Evolutionary conservation across 2,329 filamentous ascomycete genomes (phyloP).

Genomic region (Akanthomyces uredinophilus): DNA sequence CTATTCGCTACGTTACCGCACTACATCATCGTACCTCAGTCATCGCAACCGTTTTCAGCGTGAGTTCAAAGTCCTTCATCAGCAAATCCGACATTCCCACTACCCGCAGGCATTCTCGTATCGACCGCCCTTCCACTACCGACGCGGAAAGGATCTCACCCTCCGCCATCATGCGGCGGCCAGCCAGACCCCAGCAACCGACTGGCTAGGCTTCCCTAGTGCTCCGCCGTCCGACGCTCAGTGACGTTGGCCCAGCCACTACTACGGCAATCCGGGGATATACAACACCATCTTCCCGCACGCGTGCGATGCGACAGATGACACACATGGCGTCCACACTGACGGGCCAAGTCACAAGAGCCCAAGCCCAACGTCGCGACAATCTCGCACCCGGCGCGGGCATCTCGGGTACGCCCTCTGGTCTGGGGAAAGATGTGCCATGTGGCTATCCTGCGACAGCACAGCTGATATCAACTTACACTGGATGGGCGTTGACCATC

Average conservation of each 20-base stretch:
- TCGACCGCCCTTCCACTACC: neutral
- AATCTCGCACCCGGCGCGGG: neutral
- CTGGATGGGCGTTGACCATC: neutral
- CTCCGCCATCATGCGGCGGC: neutral
- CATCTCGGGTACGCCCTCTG: neutral
- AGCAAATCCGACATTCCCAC: neutral
- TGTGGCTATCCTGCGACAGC: neutral
- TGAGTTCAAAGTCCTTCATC: neutral
- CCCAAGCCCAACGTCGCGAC: neutral
- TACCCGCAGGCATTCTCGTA: neutral
- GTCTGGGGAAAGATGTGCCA: neutral
- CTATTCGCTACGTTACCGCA: too few relatives aligned
- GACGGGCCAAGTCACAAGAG: conserved; percentile 3
- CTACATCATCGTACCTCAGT: neutral
- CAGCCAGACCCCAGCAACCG: neutral
- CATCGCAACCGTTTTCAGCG: neutral
- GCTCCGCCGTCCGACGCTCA: neutral
- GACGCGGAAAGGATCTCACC: neutral
- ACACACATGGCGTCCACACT: neutral
- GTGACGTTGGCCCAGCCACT: conserved; percentile 12
- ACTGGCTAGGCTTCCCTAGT: neutral
- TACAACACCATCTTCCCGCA: neutral
- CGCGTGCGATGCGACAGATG: neutral
- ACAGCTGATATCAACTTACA: neutral
- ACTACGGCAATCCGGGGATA: neutral